Percentiles rank a stretch among this genome's conserved stretches.
Conservation (phyloP, 2,329 filamentous ascomycete species). For the Cladosporium sp. region DNA sequence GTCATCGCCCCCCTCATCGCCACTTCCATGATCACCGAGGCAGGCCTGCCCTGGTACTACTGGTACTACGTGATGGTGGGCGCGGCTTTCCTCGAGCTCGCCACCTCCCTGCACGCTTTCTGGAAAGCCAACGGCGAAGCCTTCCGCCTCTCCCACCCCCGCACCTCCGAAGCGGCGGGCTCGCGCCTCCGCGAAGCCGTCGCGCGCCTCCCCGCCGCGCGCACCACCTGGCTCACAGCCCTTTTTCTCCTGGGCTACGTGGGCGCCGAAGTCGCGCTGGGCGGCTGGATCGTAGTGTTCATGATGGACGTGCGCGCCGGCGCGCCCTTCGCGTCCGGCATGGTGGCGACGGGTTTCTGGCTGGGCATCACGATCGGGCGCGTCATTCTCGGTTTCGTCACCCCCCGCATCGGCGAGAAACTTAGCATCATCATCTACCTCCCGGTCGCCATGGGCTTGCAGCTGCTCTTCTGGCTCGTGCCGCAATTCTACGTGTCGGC, state of each 20-base stretch:
- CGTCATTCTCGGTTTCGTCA: slow-evolving; percentile 70
- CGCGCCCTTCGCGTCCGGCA: slow-evolving; percentile 65
- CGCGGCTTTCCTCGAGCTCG: slow-evolving; percentile 53
- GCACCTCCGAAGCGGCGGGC: slow-evolving; percentile 41
- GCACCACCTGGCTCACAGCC: slow-evolving; percentile 69
- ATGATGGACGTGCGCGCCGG: slow-evolving; percentile 76
- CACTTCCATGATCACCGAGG: slow-evolving; percentile 67
- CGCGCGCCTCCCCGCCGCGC: slow-evolving; percentile 39
- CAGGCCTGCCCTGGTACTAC: slow-evolving; percentile 60
- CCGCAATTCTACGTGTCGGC: slow-evolving; percentile 71
- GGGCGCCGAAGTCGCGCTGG: slow-evolving; percentile 70
- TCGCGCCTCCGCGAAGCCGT: slow-evolving; percentile 51
- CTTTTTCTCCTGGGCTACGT: slow-evolving; percentile 76
- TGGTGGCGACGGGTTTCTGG: slow-evolving; percentile 80
- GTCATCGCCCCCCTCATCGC: slow-evolving; percentile 66
- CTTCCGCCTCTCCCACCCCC: slow-evolving; percentile 51
- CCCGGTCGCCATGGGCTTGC: slow-evolving; percentile 56
- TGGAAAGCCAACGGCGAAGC: slow-evolving; percentile 57
- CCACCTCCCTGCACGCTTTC: slow-evolving; percentile 53
- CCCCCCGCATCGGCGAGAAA: slow-evolving; percentile 69
- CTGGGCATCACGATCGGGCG: slow-evolving; percentile 73
- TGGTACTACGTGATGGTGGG: slow-evolving; percentile 75
- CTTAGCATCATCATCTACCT: slow-evolving; percentile 58
- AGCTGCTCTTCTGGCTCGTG: slow-evolving; percentile 77
- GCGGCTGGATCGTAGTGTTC: slow-evolving; percentile 81